Evolutionary conservation across 805 yeast genomes (phyloP).

Genomic region (Wickerhamiella kazuoi): DNA sequence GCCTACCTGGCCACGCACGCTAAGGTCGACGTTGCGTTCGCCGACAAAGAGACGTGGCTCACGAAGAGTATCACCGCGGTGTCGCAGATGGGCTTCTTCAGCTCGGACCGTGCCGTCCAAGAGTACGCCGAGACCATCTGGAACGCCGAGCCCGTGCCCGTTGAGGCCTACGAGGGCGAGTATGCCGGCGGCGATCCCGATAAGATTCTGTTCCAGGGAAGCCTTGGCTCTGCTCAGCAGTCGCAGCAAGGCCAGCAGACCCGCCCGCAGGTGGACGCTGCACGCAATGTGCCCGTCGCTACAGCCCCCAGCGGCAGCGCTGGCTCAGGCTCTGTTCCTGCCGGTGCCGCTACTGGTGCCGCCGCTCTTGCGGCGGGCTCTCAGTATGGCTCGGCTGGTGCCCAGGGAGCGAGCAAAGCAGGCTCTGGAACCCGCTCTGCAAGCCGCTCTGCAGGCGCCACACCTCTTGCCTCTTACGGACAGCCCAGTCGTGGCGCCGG

Average conservation of each 20-base stretch:
- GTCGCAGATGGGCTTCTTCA: slow-evolving; percentile 86
- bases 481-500: background rate
- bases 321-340: too few relatives aligned
- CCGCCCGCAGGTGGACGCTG: too few relatives aligned
- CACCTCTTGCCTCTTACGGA: background rate
- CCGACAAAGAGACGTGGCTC: slow-evolving; percentile 54
- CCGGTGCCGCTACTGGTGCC: too few relatives aligned
- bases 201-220: background rate
- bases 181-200: background rate
- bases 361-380: too few relatives aligned
- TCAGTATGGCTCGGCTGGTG: too few relatives aligned
- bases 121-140: slow-evolving; percentile 87
- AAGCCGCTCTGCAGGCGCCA: background rate
- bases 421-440: background rate
- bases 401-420: too few relatives aligned
- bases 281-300: too few relatives aligned
- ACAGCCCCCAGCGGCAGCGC: too few relatives aligned
- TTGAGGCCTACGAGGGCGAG: slow-evolving; percentile 1
- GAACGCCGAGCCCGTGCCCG: slow-evolving; percentile 59
- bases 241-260: too few relatives aligned
- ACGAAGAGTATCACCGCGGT: slow-evolving; percentile 61
- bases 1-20: slow-evolving; percentile 69
- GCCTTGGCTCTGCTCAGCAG: too few relatives aligned
- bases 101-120: slow-evolving; percentile 76
- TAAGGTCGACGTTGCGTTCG: slow-evolving; percentile 54